phyloP scores from a whole-genome alignment of 1,284 basidiomycete species.

The Cutaneotrichosporon spelunceum region DNA sequence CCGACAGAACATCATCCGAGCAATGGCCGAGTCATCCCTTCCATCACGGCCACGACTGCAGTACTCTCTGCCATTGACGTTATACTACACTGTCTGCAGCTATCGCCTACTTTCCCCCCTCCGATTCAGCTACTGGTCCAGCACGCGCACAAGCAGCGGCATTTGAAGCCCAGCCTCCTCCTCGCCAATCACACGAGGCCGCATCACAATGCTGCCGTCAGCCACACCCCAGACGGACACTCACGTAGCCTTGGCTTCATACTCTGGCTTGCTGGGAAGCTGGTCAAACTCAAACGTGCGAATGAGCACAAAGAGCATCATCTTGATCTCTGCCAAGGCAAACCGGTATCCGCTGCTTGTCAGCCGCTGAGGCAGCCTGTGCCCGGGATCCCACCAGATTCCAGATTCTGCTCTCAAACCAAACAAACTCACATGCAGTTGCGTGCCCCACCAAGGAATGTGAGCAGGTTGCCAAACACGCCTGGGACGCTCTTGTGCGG shows the following conservation, averaged over 20 bases:
- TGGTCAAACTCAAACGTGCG: constrained; percentile 60
- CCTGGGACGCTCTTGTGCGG: constrained; percentile 56
- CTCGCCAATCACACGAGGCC: constrained; percentile 43
- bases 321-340: constrained; percentile 65
- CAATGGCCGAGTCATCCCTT: too few relatives aligned
- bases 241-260: constrained; percentile 43
- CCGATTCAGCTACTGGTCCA: neutral
- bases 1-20: too few relatives aligned
- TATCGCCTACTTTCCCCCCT: too few relatives aligned
- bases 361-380: constrained; percentile 44
- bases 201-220: constrained; percentile 45
- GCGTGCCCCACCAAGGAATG: constrained; percentile 66
- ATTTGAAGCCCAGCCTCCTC: constrained; percentile 49
- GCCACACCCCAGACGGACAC: constrained; percentile 14
- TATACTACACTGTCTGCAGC: too few relatives aligned
- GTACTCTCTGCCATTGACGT: too few relatives aligned
- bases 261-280: constrained; percentile 40
- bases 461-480: constrained; percentile 63
- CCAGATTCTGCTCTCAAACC: neutral
- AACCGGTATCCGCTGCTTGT: constrained; percentile 68
- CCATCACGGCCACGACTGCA: neutral
- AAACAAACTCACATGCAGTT: constrained; percentile 58
- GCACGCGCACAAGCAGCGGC: constrained; percentile 40
- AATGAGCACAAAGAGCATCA: constrained; percentile 60
- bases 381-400: neutral